Percentiles rank a stretch among this genome's conserved stretches.
phyloP scores from a whole-genome alignment of 2,329 filamentous ascomycete genomes.

The Diaporthe australafricana region DNA sequence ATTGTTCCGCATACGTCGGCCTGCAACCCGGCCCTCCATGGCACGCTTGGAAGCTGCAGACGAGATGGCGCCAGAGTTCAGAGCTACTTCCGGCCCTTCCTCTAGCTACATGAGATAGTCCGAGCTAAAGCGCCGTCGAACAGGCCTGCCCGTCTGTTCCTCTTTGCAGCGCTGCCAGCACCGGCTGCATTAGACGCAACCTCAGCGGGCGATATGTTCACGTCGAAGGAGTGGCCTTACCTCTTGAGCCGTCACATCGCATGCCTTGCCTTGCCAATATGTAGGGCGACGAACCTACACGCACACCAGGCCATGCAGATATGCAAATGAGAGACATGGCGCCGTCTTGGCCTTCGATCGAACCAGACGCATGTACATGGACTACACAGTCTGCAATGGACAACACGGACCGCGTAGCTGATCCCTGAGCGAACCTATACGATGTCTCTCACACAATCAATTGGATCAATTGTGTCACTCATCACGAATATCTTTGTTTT shows the following conservation, averaged over 20 bases:
- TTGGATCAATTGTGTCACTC: not conserved
- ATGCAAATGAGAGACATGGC: slow-evolving; percentile 15
- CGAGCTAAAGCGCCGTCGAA: slow-evolving; percentile 20
- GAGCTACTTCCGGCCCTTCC: slow-evolving; percentile 24
- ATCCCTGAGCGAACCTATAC: slow-evolving; percentile 2
- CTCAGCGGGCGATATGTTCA: slow-evolving; percentile 15
- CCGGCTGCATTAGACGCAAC: slow-evolving; percentile 7
- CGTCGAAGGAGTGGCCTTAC: slow-evolving; percentile 10
- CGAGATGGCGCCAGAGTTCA: slow-evolving; percentile 6
- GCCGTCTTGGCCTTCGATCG: slow-evolving; percentile 16
- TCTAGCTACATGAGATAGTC: slow-evolving; percentile 31
- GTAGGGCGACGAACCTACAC: slow-evolving; percentile 15
- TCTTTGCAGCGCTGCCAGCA: slow-evolving; percentile 8
- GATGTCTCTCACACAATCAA: not conserved
- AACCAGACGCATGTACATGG: not conserved
- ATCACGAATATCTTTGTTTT: not conserved
- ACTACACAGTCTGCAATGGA: not conserved
- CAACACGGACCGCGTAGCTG: not conserved
- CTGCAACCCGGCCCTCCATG: slow-evolving; percentile 5
- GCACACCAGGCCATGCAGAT: slow-evolving; percentile 11
- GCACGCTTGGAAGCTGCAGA: slow-evolving; percentile 13
- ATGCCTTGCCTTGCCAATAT: not conserved
- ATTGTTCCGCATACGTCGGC: slow-evolving; percentile 15
- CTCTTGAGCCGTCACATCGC: slow-evolving; percentile 1
- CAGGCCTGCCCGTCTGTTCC: slow-evolving; percentile 19